Evolutionary conservation across 2,329 filamentous ascomycete species (phyloP).

Genomic region (Amylocarpus encephaloides): DNA sequence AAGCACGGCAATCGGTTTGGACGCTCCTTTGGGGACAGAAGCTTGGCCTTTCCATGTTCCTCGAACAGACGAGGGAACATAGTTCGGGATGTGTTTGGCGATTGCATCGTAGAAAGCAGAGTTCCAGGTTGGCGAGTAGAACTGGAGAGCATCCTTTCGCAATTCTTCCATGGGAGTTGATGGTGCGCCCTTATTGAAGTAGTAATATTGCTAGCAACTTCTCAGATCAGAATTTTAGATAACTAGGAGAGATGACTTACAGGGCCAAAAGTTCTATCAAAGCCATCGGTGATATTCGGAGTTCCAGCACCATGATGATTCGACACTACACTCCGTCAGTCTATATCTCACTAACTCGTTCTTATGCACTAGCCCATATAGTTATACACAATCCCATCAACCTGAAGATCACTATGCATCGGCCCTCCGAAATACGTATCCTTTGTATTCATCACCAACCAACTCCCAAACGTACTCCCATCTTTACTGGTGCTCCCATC

Average conservation of each 20-base stretch:
- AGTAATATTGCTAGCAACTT: slow-evolving; percentile 43
- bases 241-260: slow-evolving; percentile 9
- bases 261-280: slow-evolving; percentile 60
- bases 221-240: not conserved
- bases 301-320: slow-evolving; percentile 59
- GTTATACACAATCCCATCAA: slow-evolving; percentile 61
- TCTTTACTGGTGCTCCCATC: slow-evolving; percentile 45
- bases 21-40: slow-evolving; percentile 44
- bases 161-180: slow-evolving; percentile 42
- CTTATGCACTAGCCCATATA: slow-evolving; percentile 39
- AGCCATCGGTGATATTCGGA: slow-evolving; percentile 58
- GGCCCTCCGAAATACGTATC: slow-evolving; percentile 59
- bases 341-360: not conserved
- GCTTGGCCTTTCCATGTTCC: slow-evolving; percentile 45
- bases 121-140: slow-evolving; percentile 48
- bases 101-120: slow-evolving; percentile 58
- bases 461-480: slow-evolving; percentile 50
- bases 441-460: slow-evolving; percentile 58
- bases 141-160: slow-evolving; percentile 47
- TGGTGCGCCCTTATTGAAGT: slow-evolving; percentile 52
- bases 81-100: slow-evolving; percentile 51
- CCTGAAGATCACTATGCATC: slow-evolving; percentile 54
- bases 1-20: slow-evolving; percentile 49
- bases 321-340: slow-evolving; percentile 35
- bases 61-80: slow-evolving; percentile 46